Evolutionary conservation across 371 early-diverging fungal genomes (phyloP), one percentile per base, ranked within the genome.

Genomic region (Nosema muscidifuracis): DNA sequence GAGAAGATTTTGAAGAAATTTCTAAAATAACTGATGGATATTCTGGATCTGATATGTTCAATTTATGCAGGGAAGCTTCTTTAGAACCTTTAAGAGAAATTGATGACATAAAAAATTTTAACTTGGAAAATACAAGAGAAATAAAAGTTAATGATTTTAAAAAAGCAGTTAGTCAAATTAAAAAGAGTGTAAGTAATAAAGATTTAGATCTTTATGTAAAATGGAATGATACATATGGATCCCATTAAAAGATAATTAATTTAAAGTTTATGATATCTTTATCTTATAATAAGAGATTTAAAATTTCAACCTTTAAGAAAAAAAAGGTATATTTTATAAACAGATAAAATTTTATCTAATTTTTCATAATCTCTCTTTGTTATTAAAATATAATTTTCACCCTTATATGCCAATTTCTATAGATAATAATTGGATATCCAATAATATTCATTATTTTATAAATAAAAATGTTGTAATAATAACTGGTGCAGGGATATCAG

Each of bases 1-100:
- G 82, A 4, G 82, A 79, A n/a, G 87, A 91, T 28, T 72, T 90
- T 1, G 80, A 84, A 15, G 73, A 80, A 2, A 82, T 90, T 0
- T 81, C 85, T 1, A 55, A 73, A 22, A 31, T 75, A 15, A 91
- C 93, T 0, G 88, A 87, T 42, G 82, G 87, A 63, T 95, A 89
- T 76, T 92, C 94, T 24, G 98, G 96, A n/a, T 92, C 92, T 43
- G 98, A 97, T 80, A 85, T 97, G 72, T 97, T 94, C 84, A 95
- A 95, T 79, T 79, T 97, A 57, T 93, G 94, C 83, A 88, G 96
- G 33, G 88, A 93, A 18, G 93, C 96, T 0, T 92, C 92, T 0
- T 81, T 97, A 82, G 86, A 87, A 66, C 81, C 83, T 16, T 42
- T 83, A 12, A 81, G 90, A 28, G 85, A 85, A 47, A 83, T 90